phyloP scores from a whole-genome alignment of 371 early-diverging fungal species.

The Mucor indicus region DNA sequence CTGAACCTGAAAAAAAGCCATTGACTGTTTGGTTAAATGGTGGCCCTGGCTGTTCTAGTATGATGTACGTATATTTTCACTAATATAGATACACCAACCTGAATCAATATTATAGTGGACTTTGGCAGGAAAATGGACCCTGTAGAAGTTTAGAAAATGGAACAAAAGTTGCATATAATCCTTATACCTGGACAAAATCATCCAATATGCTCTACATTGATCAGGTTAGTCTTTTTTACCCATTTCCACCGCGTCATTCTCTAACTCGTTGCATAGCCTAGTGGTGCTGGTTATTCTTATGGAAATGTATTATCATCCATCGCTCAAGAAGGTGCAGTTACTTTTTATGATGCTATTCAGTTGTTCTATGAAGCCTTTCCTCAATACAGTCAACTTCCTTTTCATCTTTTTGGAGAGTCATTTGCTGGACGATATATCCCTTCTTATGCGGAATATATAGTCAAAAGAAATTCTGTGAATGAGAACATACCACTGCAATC shows the following conservation, averaged over 20 bases:
- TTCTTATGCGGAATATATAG: conserved; percentile 52
- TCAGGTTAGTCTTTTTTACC: too few species aligned
- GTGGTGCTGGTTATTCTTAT: conserved; percentile 74
- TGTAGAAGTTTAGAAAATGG: conserved; percentile 61
- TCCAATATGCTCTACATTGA: conserved; percentile 85
- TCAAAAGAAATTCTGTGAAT: conserved; percentile 20
- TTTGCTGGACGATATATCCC: conserved; percentile 77
- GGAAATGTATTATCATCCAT: conserved; percentile 49
- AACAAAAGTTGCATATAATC: conserved; percentile 46
- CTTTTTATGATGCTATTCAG: conserved; percentile 59
- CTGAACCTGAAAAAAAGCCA: conserved; percentile 55
- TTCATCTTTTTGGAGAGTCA: conserved; percentile 67
- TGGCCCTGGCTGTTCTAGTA: conserved; percentile 82
- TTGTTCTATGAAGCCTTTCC: conserved; percentile 72
- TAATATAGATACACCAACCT: not conserved
- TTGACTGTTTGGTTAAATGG: conserved; percentile 77
- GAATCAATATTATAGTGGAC: conserved; percentile 52
- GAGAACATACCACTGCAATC: conserved; percentile 24
- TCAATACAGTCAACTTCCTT: conserved; percentile 21
- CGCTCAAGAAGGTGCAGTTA: conserved; percentile 43
- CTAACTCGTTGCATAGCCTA: too few species aligned
- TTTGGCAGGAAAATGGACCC: conserved; percentile 79
- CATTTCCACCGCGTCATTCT: too few species aligned
- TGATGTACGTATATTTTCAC: conserved; percentile 32
- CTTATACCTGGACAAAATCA: conserved; percentile 73